phyloP scores from a whole-genome alignment of 345 rosid species.

The Gossypium rotundifolium region DNA sequence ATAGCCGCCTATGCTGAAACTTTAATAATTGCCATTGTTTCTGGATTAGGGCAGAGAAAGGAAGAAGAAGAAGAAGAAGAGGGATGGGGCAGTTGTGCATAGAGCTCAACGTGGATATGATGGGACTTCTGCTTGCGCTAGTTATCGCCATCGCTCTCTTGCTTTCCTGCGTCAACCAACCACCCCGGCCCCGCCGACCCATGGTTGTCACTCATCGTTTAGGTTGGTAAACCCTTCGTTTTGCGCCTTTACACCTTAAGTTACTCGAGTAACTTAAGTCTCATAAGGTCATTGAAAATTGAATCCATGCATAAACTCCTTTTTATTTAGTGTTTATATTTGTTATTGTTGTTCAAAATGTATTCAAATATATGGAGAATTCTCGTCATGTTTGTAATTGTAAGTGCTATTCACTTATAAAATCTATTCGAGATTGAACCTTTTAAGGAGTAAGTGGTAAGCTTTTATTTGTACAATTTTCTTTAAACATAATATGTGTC shows the following conservation, averaged over 20 bases:
- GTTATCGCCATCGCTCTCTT: neutral
- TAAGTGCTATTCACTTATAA: too few relatives aligned
- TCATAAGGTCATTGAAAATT: too few relatives aligned
- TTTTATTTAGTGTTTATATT: too few relatives aligned
- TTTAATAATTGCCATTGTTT: neutral
- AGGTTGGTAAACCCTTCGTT: neutral
- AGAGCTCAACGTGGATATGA: neutral
- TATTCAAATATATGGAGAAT: too few relatives aligned
- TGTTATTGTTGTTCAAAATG: too few relatives aligned
- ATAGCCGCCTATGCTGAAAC: neutral
- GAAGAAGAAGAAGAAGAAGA: neutral
- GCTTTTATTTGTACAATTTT: accelerated
- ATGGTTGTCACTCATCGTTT: neutral
- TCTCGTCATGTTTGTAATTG: too few relatives aligned
- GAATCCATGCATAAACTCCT: too few relatives aligned
- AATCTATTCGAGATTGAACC: too few relatives aligned
- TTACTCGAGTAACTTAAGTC: too few relatives aligned
- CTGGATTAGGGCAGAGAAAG: neutral
- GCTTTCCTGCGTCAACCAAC: constrained; percentile 1
- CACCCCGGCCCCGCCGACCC: neutral
- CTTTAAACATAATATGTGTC: too few relatives aligned
- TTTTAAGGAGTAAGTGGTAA: accelerated
- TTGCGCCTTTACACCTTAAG: too few relatives aligned
- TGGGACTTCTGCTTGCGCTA: constrained; percentile 3
- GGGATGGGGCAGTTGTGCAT: constrained; percentile 5